Conservation (phyloP, 495 filamentous ascomycete genomes). For the Mycothermus thermophilus region DNA sequence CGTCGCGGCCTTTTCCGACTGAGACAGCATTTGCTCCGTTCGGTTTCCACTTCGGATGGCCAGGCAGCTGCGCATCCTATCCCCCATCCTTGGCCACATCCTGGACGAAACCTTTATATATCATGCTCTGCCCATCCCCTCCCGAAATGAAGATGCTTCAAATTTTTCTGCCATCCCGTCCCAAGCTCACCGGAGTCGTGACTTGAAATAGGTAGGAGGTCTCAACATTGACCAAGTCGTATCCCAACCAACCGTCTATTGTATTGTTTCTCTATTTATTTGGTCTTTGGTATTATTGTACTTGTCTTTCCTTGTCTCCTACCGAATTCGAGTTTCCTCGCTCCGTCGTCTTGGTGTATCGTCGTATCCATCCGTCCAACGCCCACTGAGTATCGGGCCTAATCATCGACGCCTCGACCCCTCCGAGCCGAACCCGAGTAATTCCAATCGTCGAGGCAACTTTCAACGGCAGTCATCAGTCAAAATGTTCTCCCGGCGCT, state of each 20-base stretch:
- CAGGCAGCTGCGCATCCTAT: conserved; percentile 20
- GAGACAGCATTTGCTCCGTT: conserved; percentile 7
- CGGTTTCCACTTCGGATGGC: conserved; percentile 6
- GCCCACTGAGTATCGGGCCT: not conserved
- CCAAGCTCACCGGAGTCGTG: conserved; percentile 4
- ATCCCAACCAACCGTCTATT: too few species aligned
- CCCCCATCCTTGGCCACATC: conserved; percentile 6
- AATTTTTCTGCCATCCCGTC: conserved; percentile 7
- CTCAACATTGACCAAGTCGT: too few species aligned
- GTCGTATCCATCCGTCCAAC: not conserved
- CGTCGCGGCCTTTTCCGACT: conserved; percentile 15
- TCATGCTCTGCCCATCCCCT: conserved; percentile 6
- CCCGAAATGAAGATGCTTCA: conserved; percentile 4
- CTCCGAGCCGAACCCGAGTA: conserved; percentile 1
- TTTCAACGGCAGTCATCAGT: too few species aligned
- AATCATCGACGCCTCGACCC: conserved; percentile 1
- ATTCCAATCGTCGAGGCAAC: too few species aligned
- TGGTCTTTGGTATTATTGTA: conserved; percentile 2
- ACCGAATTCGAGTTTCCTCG: not conserved
- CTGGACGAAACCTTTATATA: conserved; percentile 20
- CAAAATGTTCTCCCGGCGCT: conserved; percentile 33
- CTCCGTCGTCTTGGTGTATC: not conserved
- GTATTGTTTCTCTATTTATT: conserved; percentile 6
- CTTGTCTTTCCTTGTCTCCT: conserved; percentile 3
- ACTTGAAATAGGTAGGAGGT: conserved; percentile 15